Conservation (phyloP, 129 eudicot genomes). For the Artemisia argyi region DNA sequence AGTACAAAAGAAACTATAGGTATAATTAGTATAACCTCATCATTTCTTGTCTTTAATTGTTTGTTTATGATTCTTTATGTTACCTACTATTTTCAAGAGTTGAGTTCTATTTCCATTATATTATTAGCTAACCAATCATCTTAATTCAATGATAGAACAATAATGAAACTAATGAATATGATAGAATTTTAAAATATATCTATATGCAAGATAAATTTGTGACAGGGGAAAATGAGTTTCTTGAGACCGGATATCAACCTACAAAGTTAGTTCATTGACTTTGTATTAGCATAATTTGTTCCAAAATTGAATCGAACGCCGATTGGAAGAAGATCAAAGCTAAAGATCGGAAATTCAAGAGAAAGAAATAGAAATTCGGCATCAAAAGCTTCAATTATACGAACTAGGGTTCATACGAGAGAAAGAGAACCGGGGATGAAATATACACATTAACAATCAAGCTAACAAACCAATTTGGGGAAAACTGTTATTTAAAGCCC, state of each 20-base stretch:
- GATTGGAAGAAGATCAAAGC: no score
- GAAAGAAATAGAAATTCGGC: no score
- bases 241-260: background rate
- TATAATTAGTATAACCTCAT: constrained; percentile 7
- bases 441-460: no score
- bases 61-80: constrained; percentile 19
- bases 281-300: background rate
- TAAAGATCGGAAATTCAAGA: no score
- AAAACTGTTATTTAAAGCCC: no score
- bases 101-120: background rate
- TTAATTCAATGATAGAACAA: background rate
- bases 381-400: no score
- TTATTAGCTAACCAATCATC: background rate
- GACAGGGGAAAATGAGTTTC: no score
- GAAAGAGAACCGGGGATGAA: no score
- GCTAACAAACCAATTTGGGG: no score
- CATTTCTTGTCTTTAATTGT: constrained; percentile 32
- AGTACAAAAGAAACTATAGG: constrained; percentile 17
- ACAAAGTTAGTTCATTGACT: background rate
- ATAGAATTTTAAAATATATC: background rate
- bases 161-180: background rate
- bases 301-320: no score
- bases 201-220: no score
- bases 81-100: constrained; percentile 1
- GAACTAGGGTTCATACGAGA: no score